phyloP scores from a whole-genome alignment of 441 rosid genomes.

The Gossypium gossypioides region DNA sequence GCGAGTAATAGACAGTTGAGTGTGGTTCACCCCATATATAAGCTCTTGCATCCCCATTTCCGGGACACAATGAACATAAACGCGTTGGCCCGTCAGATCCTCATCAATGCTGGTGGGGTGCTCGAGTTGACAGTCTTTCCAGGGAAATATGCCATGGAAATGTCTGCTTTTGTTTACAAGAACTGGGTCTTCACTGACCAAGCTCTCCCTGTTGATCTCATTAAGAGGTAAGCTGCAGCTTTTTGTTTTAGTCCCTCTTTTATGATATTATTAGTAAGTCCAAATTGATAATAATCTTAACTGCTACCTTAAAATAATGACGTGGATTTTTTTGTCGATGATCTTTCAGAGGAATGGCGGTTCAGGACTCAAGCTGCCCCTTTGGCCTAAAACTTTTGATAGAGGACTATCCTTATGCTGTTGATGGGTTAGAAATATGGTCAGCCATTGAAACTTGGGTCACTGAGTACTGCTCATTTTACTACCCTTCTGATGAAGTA shows the following conservation, averaged over 20 bases:
- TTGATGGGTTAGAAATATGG: slow-evolving; percentile 85
- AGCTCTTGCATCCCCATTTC: slow-evolving; percentile 83
- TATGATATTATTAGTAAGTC: too few relatives aligned
- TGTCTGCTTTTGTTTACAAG: slow-evolving; percentile 65
- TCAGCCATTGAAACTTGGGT: slow-evolving; percentile 77
- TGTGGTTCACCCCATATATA: slow-evolving; percentile 70
- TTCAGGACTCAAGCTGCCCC: slow-evolving; percentile 34
- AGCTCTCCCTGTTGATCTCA: slow-evolving; percentile 66
- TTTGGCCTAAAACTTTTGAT: slow-evolving; percentile 54
- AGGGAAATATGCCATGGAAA: slow-evolving; percentile 59
- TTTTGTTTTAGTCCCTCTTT: too few relatives aligned
- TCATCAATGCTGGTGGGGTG: slow-evolving; percentile 69
- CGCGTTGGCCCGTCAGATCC: slow-evolving; percentile 68
- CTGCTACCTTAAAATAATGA: too few relatives aligned
- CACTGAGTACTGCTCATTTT: slow-evolving; percentile 54
- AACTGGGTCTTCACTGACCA: slow-evolving; percentile 71
- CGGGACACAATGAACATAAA: slow-evolving; percentile 85
- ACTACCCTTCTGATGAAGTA: slow-evolving; percentile 47
- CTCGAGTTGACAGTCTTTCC: slow-evolving; percentile 65
- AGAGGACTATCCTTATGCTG: slow-evolving; percentile 80
- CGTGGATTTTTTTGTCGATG: too few relatives aligned
- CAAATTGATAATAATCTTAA: too few relatives aligned
- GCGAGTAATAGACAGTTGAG: slow-evolving; percentile 73
- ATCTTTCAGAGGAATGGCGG: slow-evolving; percentile 60
- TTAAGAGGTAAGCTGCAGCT: slow-evolving; percentile 42